phyloP scores from a whole-genome alignment of 352 stramenopile genomes.

The Globisporangium camurandrum region DNA sequence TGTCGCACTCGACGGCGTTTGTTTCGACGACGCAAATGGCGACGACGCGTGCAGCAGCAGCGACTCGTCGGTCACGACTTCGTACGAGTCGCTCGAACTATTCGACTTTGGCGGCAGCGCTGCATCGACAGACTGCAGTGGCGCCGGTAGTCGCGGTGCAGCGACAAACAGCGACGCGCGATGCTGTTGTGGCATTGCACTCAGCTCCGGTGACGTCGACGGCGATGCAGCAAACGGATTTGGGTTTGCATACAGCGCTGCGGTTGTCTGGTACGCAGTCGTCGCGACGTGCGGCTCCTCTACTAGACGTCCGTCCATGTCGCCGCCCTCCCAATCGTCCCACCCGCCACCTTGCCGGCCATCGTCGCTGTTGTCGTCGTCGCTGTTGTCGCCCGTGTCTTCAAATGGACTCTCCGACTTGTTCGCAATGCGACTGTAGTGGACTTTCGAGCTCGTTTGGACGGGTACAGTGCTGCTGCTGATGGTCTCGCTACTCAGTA shows the following conservation, averaged over 20 bases:
- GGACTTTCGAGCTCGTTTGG: slow-evolving; percentile 20
- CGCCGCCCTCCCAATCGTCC: slow-evolving; percentile 62
- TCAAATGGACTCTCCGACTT: slow-evolving; percentile 36
- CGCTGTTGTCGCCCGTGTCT: slow-evolving; percentile 38
- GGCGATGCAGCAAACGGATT: slow-evolving; percentile 31
- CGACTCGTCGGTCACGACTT: slow-evolving; percentile 39
- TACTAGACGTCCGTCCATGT: slow-evolving; percentile 9
- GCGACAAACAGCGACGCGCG: slow-evolving; percentile 17
- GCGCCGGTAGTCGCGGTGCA: slow-evolving; percentile 15
- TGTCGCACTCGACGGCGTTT: slow-evolving; percentile 5
- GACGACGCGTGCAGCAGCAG: slow-evolving; percentile 19
- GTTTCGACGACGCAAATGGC: slow-evolving; percentile 10
- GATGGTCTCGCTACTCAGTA: slow-evolving; percentile 1
- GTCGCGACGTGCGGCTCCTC: slow-evolving; percentile 13
- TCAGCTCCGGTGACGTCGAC: slow-evolving; percentile 10
- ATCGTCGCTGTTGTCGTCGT: slow-evolving; percentile 30
- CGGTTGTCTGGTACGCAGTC: slow-evolving; percentile 13
- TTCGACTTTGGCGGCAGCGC: slow-evolving; percentile 40
- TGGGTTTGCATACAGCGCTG: slow-evolving; percentile 28
- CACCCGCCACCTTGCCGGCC: slow-evolving; percentile 43
- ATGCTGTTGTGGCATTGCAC: slow-evolving; percentile 7
- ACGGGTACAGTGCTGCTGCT: slow-evolving; percentile 6
- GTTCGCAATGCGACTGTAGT: slow-evolving; percentile 69
- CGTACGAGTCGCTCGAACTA: slow-evolving; percentile 67
- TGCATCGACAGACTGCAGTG: slow-evolving; percentile 1